Evolutionary conservation across 495 filamentous ascomycete species (phyloP).

Genomic region (Tuber microsphaerosporum): DNA sequence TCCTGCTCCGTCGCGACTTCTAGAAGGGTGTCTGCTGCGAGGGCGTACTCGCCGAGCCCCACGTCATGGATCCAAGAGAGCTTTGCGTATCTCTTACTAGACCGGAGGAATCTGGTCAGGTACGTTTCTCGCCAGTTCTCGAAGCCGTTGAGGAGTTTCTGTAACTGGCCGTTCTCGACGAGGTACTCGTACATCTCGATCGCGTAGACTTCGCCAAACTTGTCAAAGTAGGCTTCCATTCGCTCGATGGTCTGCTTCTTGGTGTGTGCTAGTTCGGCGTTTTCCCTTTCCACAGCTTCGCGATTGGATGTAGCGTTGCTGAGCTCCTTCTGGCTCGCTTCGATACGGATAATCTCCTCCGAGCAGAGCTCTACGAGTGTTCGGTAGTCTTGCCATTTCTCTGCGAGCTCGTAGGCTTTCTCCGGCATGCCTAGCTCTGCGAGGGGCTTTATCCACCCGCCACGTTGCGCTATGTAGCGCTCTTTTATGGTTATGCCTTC

Average conservation of each 20-base stretch:
- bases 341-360: conserved; percentile 31
- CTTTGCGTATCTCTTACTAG: conserved; percentile 59
- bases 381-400: conserved; percentile 62
- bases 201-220: conserved; percentile 70
- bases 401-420: conserved; percentile 64
- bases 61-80: conserved; percentile 95
- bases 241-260: conserved; percentile 45
- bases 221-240: conserved; percentile 59
- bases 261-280: conserved; percentile 39
- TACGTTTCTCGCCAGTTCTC: conserved; percentile 53
- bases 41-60: conserved; percentile 60
- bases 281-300: conserved; percentile 26
- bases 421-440: conserved; percentile 62
- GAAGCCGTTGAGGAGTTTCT: conserved; percentile 60
- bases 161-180: conserved; percentile 58
- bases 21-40: conserved; percentile 61
- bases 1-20: conserved; percentile 60
- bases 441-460: conserved; percentile 55
- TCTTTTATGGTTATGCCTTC: conserved; percentile 49
- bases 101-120: conserved; percentile 68
- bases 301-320: conserved; percentile 38
- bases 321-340: conserved; percentile 42
- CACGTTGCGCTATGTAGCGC: conserved; percentile 51
- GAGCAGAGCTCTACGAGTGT: conserved; percentile 57
- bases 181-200: conserved; percentile 70